Percentiles rank a stretch among this genome's conserved stretches.
These are phyloP conservation scores for Diaporthe ilicicola DNA, from an alignment of 2,329 filamentous ascomycete genomes.

Conservation along the genomic window DNA sequence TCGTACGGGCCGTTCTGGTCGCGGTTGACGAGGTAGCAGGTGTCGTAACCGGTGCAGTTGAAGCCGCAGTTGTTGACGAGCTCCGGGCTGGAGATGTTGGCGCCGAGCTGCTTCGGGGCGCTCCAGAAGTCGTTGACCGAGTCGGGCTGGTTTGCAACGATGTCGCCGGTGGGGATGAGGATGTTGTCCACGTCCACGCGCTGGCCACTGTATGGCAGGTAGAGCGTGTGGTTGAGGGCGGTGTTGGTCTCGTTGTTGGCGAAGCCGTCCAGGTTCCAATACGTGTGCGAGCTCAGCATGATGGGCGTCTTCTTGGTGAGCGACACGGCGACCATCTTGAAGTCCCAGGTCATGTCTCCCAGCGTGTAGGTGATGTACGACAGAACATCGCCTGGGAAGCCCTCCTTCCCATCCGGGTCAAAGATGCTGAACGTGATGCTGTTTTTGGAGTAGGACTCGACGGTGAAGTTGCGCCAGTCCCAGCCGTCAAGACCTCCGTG, in stretches of 20 bases:
- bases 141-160: conserved; percentile 72
- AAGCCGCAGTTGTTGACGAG: conserved; percentile 79
- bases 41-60: conserved; percentile 85
- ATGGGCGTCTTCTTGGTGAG: conserved; percentile 82
- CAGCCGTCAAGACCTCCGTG: conserved; percentile 77
- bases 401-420: conserved; percentile 76
- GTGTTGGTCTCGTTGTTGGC: conserved; percentile 73
- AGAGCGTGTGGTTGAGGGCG: conserved; percentile 75
- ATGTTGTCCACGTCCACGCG: conserved; percentile 75
- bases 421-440: conserved; percentile 80
- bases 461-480: conserved; percentile 82
- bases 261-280: conserved; percentile 87
- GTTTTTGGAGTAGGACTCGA: conserved; percentile 70
- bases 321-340: conserved; percentile 76
- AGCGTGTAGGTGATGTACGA: conserved; percentile 79
- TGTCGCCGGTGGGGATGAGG: conserved; percentile 78
- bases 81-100: conserved; percentile 69
- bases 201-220: conserved; percentile 77
- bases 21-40: conserved; percentile 74
- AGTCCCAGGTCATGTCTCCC: conserved; percentile 71
- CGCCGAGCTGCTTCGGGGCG: conserved; percentile 79
- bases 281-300: conserved; percentile 78
- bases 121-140: conserved; percentile 87
- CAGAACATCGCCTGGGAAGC: conserved; percentile 81
- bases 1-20: conserved; percentile 63